Evolutionary conservation across 257 asterid species (phyloP), one percentile per base, ranked within the genome.

Genomic region (Gentiana straminea): DNA sequence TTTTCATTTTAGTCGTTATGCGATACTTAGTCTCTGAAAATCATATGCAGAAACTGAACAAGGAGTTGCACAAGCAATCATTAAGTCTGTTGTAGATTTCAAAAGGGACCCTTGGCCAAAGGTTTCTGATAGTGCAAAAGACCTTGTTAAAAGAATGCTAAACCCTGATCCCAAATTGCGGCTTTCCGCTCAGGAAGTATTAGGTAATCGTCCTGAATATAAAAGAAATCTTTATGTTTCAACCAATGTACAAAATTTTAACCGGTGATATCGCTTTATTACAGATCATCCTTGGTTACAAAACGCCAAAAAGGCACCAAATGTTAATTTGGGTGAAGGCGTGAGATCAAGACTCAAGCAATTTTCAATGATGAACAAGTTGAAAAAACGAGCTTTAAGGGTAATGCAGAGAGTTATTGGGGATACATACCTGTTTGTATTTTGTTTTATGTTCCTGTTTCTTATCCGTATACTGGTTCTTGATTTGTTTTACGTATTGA

Each of bases 41-140:
- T 24, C 24, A 24, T 24, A 46, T 66, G 64, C 80, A 85, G 94
- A 85, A 75, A 76, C 94, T 10, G 92, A 82, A 78, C 89, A 85
- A 71, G 94, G 92, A 56, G 94, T 85, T 68, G 89, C 92, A 49
- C 92, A 86, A 78, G 87, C 95, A 65, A 83, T 86, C 73, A 81
- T 86, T 59, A 80, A 79, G 48, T 81, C 95, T 43, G 81, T 70
- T 45, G 64, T 86, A 68, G 90, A 83, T 61, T 86, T 83, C 44
- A 83, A 77, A 72, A 72, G 90, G 52, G 90, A 81, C 65, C 95
- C 94, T 43, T 86, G 95, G 90, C 94, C 94, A 45, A 77, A 74
- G 68, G 86, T 86, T 60, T 81, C 95, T 0, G 82, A 81, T 55
- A 75, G 63, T 64, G 95, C 94, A 32, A 83, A 83, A 71, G 95